Base-by-base conservation (phyloP, 352 stramenopile species). In the Pythium monospermum region DNA sequence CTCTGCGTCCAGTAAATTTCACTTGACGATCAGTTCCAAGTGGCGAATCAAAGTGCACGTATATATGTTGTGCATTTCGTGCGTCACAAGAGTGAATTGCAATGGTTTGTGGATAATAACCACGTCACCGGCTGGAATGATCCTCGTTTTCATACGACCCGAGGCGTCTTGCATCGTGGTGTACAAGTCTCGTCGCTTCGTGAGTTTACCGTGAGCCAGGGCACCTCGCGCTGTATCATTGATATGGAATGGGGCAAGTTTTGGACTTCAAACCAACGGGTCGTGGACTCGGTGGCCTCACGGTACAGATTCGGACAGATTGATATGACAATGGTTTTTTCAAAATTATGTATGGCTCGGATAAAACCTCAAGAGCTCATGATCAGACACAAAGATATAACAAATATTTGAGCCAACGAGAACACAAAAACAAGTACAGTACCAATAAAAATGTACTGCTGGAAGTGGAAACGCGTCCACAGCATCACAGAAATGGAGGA, bases 161-260 rank as follows among this genome's bases (percentile, higher is more conserved):
- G 98, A 60, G 97, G 81, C 38, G 81, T 99, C 27, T 71, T 98
- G 15, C 87, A 96, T 64, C 87, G 97, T 31, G 97, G 97, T 54
- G 89, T 99, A 42, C 87, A 98, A 54, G 77, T 99, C 10, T 68
- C 89, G 56, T 95, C 96, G 7, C 77, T 99, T 28, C 85, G 96
- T 30, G 79, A 91, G 38, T 99, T 99, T 64, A 99, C 99, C 49
- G 68, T 99, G 70, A 91, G 78, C 44, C 96, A 99, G 69, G 97
- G 97, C 46, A 94, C 94, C 36, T 98, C 90, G 41, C 88, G 94
- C 44, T 85, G 94, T 54, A 94, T 99, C 54, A 96, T 97, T 23
- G 97, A 98, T 61, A 98, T 99, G 96, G 96, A 99, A 54, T 99
- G 96, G 96, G 95, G 97, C 78, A 98, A 98, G 69, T 99, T 99